Evolutionary conservation across 140 eudicot genomes (phyloP).

Genomic region (Cichorium intybus): DNA sequence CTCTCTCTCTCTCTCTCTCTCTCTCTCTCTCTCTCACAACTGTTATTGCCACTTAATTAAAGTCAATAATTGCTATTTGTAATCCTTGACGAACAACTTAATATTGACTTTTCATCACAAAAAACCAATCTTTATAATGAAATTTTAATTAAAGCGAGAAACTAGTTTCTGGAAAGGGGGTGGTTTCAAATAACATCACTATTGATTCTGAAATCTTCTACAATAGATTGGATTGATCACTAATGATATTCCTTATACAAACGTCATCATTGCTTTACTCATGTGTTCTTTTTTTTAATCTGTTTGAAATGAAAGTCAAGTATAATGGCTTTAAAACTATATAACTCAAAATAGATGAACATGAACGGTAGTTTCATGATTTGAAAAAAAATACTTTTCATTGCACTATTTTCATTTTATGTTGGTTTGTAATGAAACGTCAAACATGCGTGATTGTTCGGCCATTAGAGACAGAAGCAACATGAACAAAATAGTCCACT

Average conservation of each 20-base stretch:
- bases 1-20: neutral
- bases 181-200: neutral
- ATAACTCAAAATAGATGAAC: neutral
- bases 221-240: neutral
- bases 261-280: neutral
- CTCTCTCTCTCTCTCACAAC: neutral
- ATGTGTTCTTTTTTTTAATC: neutral
- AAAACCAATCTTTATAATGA: neutral
- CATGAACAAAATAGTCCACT: neutral
- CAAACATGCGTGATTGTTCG: too few species aligned
- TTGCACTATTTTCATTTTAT: neutral
- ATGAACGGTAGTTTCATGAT: neutral
- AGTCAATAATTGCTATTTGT: neutral
- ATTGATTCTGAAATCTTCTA: neutral
- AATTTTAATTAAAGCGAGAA: neutral
- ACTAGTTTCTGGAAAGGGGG: neutral
- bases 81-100: neutral
- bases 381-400: neutral
- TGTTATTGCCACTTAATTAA: neutral
- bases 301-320: neutral
- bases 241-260: neutral
- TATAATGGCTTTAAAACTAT: neutral
- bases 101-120: neutral
- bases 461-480: neutral
- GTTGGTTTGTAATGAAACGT: too few species aligned